A percentile compares a stretch with the other conserved stretches of the same genome.
phyloP scores from a whole-genome alignment of 1,139 yeast species.

The Meyerozyma athensensis region DNA sequence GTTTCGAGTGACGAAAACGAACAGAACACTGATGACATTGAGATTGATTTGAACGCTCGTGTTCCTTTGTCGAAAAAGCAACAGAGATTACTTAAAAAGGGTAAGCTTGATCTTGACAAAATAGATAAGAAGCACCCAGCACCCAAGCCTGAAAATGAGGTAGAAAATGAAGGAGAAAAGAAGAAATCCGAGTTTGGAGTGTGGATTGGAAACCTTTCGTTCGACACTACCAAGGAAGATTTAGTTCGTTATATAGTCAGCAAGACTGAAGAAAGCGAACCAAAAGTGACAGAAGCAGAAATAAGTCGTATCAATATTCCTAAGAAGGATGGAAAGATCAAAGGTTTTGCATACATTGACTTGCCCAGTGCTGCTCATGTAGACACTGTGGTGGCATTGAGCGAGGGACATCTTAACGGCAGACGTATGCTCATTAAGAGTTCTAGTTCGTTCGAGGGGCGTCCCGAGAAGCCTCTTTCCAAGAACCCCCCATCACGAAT shows the following conservation, averaged over 20 bases:
- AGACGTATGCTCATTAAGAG: constrained; percentile 82
- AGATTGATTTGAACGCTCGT: constrained; percentile 71
- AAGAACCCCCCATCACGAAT: constrained; percentile 87
- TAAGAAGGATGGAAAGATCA: constrained; percentile 54
- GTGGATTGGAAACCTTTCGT: constrained; percentile 92
- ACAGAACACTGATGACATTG: constrained; percentile 51
- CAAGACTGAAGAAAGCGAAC: constrained; percentile 48
- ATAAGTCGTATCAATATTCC: constrained; percentile 66
- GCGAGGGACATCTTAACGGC: constrained; percentile 74
- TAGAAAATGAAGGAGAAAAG: constrained; percentile 21
- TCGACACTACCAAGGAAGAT: constrained; percentile 78
- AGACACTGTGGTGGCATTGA: constrained; percentile 57
- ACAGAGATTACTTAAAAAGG: constrained; percentile 78
- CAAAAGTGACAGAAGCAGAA: constrained; percentile 40
- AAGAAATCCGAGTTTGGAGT: constrained; percentile 62
- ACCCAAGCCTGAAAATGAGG: constrained; percentile 32
- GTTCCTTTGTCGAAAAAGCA: constrained; percentile 90
- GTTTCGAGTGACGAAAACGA: constrained; percentile 13
- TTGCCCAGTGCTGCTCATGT: constrained; percentile 62
- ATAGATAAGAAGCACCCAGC: constrained; percentile 47
- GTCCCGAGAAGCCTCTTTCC: constrained; percentile 63
- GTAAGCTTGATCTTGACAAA: constrained; percentile 59
- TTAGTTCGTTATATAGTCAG: constrained; percentile 58
- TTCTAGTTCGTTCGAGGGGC: constrained; percentile 78
- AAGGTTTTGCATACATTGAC: constrained; percentile 92